phyloP scores from a whole-genome alignment of 441 rosid species.

The Brassica balearica region DNA sequence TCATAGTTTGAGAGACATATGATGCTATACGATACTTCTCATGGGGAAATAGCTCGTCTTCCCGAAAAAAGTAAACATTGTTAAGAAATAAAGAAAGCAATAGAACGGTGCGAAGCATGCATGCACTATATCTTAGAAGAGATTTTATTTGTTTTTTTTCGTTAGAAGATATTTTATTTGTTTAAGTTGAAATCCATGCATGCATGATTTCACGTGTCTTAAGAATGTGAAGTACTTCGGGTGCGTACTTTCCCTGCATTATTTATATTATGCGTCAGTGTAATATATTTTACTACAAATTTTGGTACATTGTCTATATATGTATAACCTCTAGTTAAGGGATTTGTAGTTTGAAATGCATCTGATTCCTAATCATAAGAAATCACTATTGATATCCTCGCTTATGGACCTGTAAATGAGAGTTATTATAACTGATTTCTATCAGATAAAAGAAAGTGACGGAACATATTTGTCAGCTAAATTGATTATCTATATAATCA shows the following conservation, averaged over 20 bases:
- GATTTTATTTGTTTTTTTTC: constrained; percentile 4
- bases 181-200: constrained; percentile 26
- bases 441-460: background rate
- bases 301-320: constrained; percentile 4
- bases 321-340: background rate
- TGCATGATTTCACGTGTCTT: constrained; percentile 25
- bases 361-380: background rate
- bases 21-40: too few species aligned
- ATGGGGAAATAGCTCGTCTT: too few species aligned
- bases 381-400: background rate
- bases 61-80: background rate
- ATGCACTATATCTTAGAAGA: constrained; percentile 36
- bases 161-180: constrained; percentile 19
- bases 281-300: background rate
- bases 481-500: background rate
- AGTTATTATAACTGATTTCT: background rate
- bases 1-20: too few species aligned
- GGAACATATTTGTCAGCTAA: background rate
- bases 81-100: background rate
- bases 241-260: constrained; percentile 17
- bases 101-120: constrained; percentile 29
- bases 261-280: constrained; percentile 5
- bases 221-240: constrained; percentile 19
- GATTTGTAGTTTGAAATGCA: constrained; percentile 10
- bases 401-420: background rate